phyloP scores from a whole-genome alignment of 106 monocot genomes.

The Dendrobium chrysotoxum region DNA sequence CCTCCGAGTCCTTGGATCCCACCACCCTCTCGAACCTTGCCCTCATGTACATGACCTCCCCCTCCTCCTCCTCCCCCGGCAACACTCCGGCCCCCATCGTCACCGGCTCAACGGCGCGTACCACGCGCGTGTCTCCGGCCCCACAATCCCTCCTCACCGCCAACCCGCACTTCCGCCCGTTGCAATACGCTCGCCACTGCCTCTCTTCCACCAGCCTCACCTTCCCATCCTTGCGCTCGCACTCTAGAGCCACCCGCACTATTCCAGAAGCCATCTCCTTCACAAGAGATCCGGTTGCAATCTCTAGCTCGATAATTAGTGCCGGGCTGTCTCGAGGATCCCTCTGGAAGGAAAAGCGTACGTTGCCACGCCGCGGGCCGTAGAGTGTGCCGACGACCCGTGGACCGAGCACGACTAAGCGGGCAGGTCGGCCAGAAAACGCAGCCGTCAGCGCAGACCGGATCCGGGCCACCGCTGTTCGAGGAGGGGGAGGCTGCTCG shows the following conservation, averaged over 20 bases:
- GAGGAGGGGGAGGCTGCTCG: not conserved
- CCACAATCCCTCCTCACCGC: slow-evolving; percentile 33
- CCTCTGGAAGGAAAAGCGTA: slow-evolving; percentile 30
- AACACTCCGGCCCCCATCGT: slow-evolving; percentile 78
- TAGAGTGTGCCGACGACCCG: slow-evolving; percentile 20
- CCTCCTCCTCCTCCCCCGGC: slow-evolving; percentile 40
- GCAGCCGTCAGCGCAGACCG: slow-evolving; percentile 5
- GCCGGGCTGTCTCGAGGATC: slow-evolving; percentile 13
- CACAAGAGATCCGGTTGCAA: slow-evolving; percentile 22
- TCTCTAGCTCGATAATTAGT: slow-evolving; percentile 32
- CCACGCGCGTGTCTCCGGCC: slow-evolving; percentile 31
- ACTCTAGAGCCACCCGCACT: slow-evolving; percentile 39
- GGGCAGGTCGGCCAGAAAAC: not conserved
- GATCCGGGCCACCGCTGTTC: slow-evolving; percentile 4
- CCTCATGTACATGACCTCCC: slow-evolving; percentile 51
- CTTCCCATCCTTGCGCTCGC: slow-evolving; percentile 20
- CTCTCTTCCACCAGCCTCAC: slow-evolving; percentile 17
- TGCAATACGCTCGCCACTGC: slow-evolving; percentile 48
- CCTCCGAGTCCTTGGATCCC: slow-evolving; percentile 70
- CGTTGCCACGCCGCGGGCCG: slow-evolving; percentile 29
- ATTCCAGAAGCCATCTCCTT: slow-evolving; percentile 40
- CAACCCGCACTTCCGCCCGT: slow-evolving; percentile 52
- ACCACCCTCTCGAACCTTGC: slow-evolving; percentile 63
- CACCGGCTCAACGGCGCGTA: slow-evolving; percentile 56
- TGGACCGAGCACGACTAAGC: not conserved